A percentile compares a stretch with the other conserved stretches of the same genome.
Conservation (phyloP, 805 yeast genomes). For the Wickerhamomyces queroliae region DNA sequence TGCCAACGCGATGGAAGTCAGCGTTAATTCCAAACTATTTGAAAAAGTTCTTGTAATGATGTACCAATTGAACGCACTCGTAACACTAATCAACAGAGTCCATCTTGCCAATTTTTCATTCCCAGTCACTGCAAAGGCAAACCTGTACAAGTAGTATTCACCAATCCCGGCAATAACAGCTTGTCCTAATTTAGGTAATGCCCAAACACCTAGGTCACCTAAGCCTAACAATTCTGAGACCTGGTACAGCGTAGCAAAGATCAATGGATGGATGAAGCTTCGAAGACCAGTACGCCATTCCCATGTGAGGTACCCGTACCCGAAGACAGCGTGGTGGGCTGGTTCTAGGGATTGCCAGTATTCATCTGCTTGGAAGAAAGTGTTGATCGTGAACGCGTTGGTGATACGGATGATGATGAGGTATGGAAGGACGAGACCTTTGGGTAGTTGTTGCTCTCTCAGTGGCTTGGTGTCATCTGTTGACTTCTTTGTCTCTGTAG, state of each 20-base stretch:
- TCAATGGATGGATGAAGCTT: slow-evolving; percentile 72
- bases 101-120: slow-evolving; percentile 30
- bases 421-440: slow-evolving; percentile 18
- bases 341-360: slow-evolving; percentile 92
- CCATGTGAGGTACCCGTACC: slow-evolving; percentile 88
- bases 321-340: slow-evolving; percentile 70
- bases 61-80: slow-evolving; percentile 79
- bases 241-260: slow-evolving; percentile 48
- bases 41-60: slow-evolving; percentile 78
- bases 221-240: slow-evolving; percentile 27
- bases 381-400: slow-evolving; percentile 58
- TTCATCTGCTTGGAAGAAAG: slow-evolving; percentile 96
- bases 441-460: slow-evolving; percentile 10
- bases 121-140: slow-evolving; percentile 33
- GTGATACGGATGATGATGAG: slow-evolving; percentile 42
- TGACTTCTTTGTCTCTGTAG: neutral
- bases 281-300: slow-evolving; percentile 81
- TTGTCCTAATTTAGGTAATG: slow-evolving; percentile 62
- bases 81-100: slow-evolving; percentile 45
- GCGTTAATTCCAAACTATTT: slow-evolving; percentile 70
- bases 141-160: slow-evolving; percentile 52
- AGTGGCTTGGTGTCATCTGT: neutral
- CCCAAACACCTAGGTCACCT: slow-evolving; percentile 34
- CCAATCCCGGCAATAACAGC: slow-evolving; percentile 67
- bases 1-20: slow-evolving; percentile 61